Conservation (phyloP, 2,329 filamentous ascomycete species). For the Paradendryphiella salina region DNA sequence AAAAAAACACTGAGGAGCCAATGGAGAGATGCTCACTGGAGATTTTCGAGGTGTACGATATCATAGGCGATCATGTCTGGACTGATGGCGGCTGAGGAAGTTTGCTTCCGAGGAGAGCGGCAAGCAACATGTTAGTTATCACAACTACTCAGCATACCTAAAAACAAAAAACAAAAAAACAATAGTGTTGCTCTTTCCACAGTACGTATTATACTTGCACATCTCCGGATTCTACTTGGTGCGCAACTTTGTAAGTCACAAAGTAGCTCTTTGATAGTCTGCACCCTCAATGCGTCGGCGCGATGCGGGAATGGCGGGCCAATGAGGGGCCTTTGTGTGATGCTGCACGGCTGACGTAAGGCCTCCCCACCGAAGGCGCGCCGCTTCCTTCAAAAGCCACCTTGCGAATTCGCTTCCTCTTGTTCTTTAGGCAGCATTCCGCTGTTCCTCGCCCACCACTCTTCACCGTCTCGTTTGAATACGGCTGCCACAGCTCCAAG, state of each 20-base stretch:
- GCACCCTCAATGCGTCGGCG: not conserved
- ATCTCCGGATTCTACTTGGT: no score
- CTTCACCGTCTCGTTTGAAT: slow-evolving; percentile 17
- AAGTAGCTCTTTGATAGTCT: no score
- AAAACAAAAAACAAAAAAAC: no score
- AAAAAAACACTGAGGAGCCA: not conserved
- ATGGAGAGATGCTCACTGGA: not conserved
- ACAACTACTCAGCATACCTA: no score
- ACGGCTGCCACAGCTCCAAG: slow-evolving; percentile 26
- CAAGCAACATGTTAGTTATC: no score
- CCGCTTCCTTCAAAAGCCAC: slow-evolving; percentile 23
- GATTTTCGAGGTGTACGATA: not conserved
- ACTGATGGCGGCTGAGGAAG: not conserved
- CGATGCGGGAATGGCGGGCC: not conserved
- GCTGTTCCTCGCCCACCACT: slow-evolving; percentile 39
- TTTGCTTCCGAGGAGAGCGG: not conserved
- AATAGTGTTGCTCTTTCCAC: no score
- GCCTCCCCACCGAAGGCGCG: slow-evolving; percentile 14
- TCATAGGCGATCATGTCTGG: not conserved
- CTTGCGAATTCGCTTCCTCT: slow-evolving; percentile 20
- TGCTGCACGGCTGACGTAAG: slow-evolving; percentile 16
- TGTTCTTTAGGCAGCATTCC: slow-evolving; percentile 40
- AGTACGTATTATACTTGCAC: no score
- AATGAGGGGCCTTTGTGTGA: slow-evolving; percentile 11
- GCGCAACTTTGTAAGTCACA: no score